Conservation (phyloP, 306 rosid species). For the Begonia fuchsioides region DNA sequence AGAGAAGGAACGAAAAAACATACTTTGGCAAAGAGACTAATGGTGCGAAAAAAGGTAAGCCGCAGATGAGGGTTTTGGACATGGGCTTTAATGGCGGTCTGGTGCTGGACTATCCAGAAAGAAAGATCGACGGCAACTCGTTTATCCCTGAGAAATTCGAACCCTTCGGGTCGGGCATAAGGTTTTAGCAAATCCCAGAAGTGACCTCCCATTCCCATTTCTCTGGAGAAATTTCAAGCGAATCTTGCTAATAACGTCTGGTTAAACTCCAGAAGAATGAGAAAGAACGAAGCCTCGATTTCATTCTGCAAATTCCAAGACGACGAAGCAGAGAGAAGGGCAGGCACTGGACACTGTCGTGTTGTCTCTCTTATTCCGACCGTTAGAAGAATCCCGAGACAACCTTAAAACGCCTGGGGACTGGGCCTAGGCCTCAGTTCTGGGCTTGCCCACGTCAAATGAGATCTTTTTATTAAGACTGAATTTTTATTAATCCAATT, state of each 20-base stretch:
- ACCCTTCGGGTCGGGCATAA: constrained; percentile 50
- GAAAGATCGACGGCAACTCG: constrained; percentile 92
- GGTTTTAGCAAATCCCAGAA: constrained; percentile 89
- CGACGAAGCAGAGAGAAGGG: not conserved
- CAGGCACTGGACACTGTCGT: not conserved
- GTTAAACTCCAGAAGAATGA: not conserved
- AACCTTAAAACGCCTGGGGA: no score
- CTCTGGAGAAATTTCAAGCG: constrained; percentile 8
- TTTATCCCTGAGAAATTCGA: constrained; percentile 84
- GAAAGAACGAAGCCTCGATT: not conserved
- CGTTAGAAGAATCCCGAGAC: not conserved
- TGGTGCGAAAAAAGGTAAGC: constrained; percentile 69
- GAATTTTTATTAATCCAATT: no score
- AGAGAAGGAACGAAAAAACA: no score
- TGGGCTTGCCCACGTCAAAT: no score
- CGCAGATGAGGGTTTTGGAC: constrained; percentile 60
- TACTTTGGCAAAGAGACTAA: constrained; percentile 82
- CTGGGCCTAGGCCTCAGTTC: no score
- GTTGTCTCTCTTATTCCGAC: not conserved
- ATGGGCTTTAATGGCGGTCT: constrained; percentile 41
- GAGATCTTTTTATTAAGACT: no score
- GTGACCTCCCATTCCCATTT: constrained; percentile 74
- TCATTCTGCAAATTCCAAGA: not conserved
- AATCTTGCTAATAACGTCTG: constrained; percentile 1
- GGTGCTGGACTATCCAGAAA: constrained; percentile 80